phyloP scores from a whole-genome alignment of 139 green algal species.

The Tetraselmis chui region DNA sequence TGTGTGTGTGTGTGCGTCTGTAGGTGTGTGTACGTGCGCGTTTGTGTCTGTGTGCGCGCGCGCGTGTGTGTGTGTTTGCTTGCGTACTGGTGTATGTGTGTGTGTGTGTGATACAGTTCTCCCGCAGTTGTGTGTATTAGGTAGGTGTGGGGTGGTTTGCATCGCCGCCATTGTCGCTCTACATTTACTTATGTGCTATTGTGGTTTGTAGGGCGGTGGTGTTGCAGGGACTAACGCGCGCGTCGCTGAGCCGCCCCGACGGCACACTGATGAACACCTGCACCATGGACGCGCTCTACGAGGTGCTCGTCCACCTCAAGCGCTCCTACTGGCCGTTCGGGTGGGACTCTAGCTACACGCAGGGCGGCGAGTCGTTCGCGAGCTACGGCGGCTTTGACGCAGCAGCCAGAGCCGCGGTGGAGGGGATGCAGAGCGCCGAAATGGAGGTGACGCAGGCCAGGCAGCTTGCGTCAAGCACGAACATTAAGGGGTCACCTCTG shows the following conservation, averaged over 20 bases:
- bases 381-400: slow-evolving; percentile 2
- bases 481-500: no score
- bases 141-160: not conserved
- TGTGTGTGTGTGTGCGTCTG: no score
- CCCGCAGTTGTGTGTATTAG: no score
- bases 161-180: not conserved
- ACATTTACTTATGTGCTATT: not conserved
- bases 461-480: no score
- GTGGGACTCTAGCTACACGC: not conserved
- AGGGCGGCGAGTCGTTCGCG: not conserved
- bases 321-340: not conserved
- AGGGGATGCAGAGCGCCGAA: not conserved
- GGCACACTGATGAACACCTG: slow-evolving; percentile 49
- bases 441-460: not conserved
- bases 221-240: slow-evolving; percentile 27
- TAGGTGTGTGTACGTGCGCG: no score
- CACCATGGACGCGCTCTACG: slow-evolving; percentile 41
- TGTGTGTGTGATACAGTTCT: no score
- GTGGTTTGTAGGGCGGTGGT: slow-evolving; percentile 7
- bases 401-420: not conserved
- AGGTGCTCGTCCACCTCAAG: slow-evolving; percentile 73
- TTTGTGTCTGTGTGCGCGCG: no score
- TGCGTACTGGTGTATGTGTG: no score
- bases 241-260: slow-evolving; percentile 11
- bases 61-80: no score